Conservation (phyloP, 2,329 filamentous ascomycete genomes). For the Ceratocystis alfenasii region DNA sequence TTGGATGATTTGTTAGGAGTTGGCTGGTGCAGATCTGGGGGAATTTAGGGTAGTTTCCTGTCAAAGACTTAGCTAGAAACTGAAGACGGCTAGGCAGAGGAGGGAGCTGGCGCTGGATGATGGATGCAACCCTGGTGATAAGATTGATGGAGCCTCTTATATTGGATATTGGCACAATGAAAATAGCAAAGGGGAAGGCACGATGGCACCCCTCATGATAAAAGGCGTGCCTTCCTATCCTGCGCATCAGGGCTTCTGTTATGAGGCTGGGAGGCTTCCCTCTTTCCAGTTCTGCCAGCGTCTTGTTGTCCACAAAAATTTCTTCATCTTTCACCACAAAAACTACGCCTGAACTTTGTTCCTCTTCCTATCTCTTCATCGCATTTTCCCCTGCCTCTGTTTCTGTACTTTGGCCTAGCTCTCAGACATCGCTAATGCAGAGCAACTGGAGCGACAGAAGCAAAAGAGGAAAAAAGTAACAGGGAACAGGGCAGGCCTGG, state of each 20-base stretch:
- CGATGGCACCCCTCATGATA: neutral
- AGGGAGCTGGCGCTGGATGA: neutral
- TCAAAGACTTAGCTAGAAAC: neutral
- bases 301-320: neutral
- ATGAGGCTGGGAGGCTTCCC: neutral
- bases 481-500: constrained; percentile 4
- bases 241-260: neutral
- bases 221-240: neutral
- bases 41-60: constrained; percentile 3
- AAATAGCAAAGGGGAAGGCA: neutral
- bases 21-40: constrained; percentile 1
- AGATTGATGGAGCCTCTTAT: neutral
- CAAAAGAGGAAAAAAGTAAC: neutral
- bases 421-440: no score
- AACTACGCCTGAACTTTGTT: neutral
- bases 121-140: constrained; percentile 7
- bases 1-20: neutral
- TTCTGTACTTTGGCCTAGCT: neutral
- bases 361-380: constrained; percentile 11
- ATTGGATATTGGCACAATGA: constrained; percentile 11
- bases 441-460: no score
- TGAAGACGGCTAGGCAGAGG: neutral
- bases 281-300: neutral
- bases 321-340: neutral
- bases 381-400: neutral